Evolutionary conservation across 495 filamentous ascomycete species (phyloP), one percentile per base, ranked within the genome.

Genomic region (Penicillium malachiteum): DNA sequence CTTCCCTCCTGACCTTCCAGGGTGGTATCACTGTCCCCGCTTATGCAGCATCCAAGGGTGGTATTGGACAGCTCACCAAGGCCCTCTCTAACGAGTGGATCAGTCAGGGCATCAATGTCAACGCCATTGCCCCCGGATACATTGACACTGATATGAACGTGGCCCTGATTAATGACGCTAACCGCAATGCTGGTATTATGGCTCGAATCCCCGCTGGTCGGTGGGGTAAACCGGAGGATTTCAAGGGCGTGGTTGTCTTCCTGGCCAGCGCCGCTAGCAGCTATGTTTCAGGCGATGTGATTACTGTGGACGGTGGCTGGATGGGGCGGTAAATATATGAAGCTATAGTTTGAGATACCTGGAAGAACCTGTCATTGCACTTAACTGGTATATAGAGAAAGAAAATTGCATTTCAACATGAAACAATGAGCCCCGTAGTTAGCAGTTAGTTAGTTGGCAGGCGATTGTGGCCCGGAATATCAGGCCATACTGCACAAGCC

Each of bases 291-390:
- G 91, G 91, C 12, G 87, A 94, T 69, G 74, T 88, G 0, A 48
- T 92, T 56, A 85, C 87, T 18, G 88, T 96, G 44, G 90, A 95
- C 76, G 90, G 90, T 10, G 90, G 90, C 26, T 94, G 90, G 90
- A 93, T 94, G 90, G 90, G 88, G 2, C 71, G 90, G 75, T 95
- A 74, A 16, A 42, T 43, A 26, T 26, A 26, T 26, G 21, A 26
- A 26, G 21, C 21, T 26, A 26, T 26, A 26, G 21, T 26, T 26
- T 26, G 21, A 26, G 21, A 26, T 26, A 26, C 21, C 21, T 26
- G 21, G 21, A 26, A 26, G 21, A 26, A 26, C 21, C 21, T 26
- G 21, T 26, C 21, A 26, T 26, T 26, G 21, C 21, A 26, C 21
- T 26, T 26, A 1, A 26, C 4, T 26, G 1, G 21, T 26, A 26